These are phyloP conservation scores for Malus sylvestris DNA, from an alignment of 306 rosid species.

Conservation along the genomic window DNA sequence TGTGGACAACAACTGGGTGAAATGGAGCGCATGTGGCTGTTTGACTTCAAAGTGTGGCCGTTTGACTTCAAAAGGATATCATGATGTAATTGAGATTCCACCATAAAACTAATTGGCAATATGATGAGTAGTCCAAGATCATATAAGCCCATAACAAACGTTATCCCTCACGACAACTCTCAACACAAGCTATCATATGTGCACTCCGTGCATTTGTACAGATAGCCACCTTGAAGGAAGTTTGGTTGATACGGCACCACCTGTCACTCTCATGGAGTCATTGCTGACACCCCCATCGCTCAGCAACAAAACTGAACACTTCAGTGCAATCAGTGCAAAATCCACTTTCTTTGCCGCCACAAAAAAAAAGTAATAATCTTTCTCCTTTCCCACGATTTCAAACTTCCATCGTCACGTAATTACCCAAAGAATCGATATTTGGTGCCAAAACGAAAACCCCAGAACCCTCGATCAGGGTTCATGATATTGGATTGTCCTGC, in stretches of 20 bases:
- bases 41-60: too few relatives aligned
- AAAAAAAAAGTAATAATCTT: not conserved
- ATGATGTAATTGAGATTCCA: too few relatives aligned
- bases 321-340: not conserved
- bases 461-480: not conserved
- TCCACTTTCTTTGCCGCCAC: not conserved
- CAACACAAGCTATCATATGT: too few relatives aligned
- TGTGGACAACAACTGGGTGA: too few relatives aligned
- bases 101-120: too few relatives aligned
- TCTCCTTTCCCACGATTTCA: not conserved
- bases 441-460: not conserved
- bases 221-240: not conserved
- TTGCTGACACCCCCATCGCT: not conserved
- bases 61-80: too few relatives aligned
- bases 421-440: not conserved
- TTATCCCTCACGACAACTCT: too few relatives aligned
- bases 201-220: too few relatives aligned
- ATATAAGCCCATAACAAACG: too few relatives aligned
- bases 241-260: not conserved
- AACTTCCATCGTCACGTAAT: not conserved
- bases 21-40: too few relatives aligned
- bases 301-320: not conserved
- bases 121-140: too few relatives aligned
- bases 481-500: not conserved
- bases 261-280: slow-evolving; percentile 13